Conservation (phyloP, 2,329 filamentous ascomycete species). For the Elsinoe australis region DNA sequence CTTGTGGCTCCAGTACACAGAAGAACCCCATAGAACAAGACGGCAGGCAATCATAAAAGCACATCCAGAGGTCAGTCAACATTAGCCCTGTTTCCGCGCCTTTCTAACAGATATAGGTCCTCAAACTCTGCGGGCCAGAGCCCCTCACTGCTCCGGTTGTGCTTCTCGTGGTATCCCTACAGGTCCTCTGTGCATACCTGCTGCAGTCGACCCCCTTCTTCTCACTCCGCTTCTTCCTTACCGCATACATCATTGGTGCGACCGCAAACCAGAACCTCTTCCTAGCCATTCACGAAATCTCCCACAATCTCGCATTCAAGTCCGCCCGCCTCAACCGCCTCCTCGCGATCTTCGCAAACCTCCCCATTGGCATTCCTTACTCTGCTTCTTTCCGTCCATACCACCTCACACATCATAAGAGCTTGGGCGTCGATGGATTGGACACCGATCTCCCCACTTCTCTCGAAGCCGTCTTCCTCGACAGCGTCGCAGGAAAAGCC, state of each 20-base stretch:
- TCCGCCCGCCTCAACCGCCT: constrained; percentile 72
- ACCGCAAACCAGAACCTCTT: constrained; percentile 98
- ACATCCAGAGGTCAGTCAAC: constrained; percentile 69
- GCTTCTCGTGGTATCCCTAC: constrained; percentile 70
- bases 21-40: constrained; percentile 89
- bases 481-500: constrained; percentile 90
- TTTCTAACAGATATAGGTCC: constrained; percentile 55
- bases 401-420: constrained; percentile 98
- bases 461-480: constrained; percentile 82
- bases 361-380: constrained; percentile 93
- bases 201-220: constrained; percentile 71
- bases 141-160: constrained; percentile 94
- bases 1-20: constrained; percentile 99
- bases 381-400: constrained; percentile 96
- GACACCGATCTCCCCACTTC: constrained; percentile 93
- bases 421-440: constrained; percentile 87
- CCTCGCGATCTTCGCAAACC: constrained; percentile 85
- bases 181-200: constrained; percentile 67
- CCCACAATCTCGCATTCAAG: constrained; percentile 90
- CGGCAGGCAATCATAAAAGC: constrained; percentile 95
- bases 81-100: neutral
- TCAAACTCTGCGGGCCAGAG: constrained; percentile 93
- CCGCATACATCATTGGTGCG: constrained; percentile 84
- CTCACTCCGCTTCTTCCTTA: constrained; percentile 75
- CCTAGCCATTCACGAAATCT: constrained; percentile 97